Percentiles rank a stretch among this genome's conserved stretches.
Evolutionary conservation across 176 grass and related monocot species (phyloP).

Genomic region (Metroxylon sagu): DNA sequence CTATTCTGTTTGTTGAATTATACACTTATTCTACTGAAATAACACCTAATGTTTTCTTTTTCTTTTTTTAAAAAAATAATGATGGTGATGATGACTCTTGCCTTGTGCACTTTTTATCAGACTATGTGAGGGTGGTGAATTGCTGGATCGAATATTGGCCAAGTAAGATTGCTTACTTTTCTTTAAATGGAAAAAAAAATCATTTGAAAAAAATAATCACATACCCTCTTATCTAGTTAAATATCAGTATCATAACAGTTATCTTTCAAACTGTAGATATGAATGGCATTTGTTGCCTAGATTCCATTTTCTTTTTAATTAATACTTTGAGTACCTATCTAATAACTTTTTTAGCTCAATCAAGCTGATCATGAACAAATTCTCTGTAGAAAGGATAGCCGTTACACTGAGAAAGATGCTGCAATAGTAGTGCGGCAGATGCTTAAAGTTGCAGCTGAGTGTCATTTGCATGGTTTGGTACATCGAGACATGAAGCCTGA

Average conservation of each 20-base stretch:
- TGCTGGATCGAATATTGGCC: constrained; percentile 86
- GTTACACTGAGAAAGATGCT: constrained; percentile 92
- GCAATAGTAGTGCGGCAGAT: constrained; percentile 88
- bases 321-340: background rate
- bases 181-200: background rate
- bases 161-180: constrained; percentile 37
- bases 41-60: background rate
- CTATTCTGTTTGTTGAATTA: no score
- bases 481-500: constrained; percentile 99
- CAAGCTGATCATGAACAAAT: background rate
- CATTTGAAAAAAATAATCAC: background rate
- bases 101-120: constrained; percentile 25
- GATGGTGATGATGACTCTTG: constrained; percentile 7
- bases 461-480: constrained; percentile 92
- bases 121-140: constrained; percentile 80
- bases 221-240: background rate
- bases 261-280: no score
- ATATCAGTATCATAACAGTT: background rate
- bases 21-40: background rate
- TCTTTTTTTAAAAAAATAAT: background rate
- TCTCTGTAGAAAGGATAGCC: constrained; percentile 65
- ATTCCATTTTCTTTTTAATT: background rate
- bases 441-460: constrained; percentile 98
- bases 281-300: no score
- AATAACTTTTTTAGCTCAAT: background rate